These are phyloP conservation scores for Leccinellum luteum DNA, from an alignment of 768 basidiomycete species.

Conservation along the genomic window DNA sequence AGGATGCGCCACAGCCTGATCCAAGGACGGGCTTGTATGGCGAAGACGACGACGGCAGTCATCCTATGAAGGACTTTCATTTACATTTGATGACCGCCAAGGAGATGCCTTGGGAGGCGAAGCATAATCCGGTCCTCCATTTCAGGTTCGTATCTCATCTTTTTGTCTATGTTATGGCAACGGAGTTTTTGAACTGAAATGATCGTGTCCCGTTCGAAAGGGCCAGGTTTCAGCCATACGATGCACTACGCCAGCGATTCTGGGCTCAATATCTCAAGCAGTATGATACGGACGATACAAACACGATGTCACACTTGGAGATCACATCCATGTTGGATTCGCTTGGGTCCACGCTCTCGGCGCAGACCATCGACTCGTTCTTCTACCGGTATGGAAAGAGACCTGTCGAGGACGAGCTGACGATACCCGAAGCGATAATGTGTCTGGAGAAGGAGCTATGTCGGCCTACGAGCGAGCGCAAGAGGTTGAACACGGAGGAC, in stretches of 20 bases:
- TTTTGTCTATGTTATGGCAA: background rate
- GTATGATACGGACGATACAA: slow-evolving; percentile 86
- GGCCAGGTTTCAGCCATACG: slow-evolving; percentile 95
- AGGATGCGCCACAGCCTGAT: slow-evolving; percentile 62
- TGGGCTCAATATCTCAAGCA: slow-evolving; percentile 87
- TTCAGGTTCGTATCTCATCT: slow-evolving; percentile 47
- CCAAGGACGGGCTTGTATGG: slow-evolving; percentile 46
- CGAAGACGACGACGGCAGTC: slow-evolving; percentile 34
- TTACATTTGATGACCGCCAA: slow-evolving; percentile 60
- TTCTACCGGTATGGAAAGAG: slow-evolving; percentile 69
- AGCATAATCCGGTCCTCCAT: slow-evolving; percentile 64
- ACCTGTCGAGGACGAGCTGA: slow-evolving; percentile 66
- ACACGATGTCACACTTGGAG: slow-evolving; percentile 75
- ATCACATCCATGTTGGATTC: slow-evolving; percentile 95
- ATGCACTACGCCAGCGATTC: slow-evolving; percentile 83
- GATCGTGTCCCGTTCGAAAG: slow-evolving; percentile 33
- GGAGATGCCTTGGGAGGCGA: slow-evolving; percentile 68
- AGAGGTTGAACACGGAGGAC: slow-evolving; percentile 52
- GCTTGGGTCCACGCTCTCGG: slow-evolving; percentile 87
- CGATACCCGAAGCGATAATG: slow-evolving; percentile 73
- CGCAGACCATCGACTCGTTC: slow-evolving; percentile 76
- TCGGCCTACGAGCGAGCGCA: slow-evolving; percentile 69
- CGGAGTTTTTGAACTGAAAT: slow-evolving; percentile 1
- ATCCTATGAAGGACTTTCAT: slow-evolving; percentile 70
- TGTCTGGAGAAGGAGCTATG: slow-evolving; percentile 85